phyloP scores from a whole-genome alignment of 2,329 filamentous ascomycete genomes.

The Tolypocladium capitatum region DNA sequence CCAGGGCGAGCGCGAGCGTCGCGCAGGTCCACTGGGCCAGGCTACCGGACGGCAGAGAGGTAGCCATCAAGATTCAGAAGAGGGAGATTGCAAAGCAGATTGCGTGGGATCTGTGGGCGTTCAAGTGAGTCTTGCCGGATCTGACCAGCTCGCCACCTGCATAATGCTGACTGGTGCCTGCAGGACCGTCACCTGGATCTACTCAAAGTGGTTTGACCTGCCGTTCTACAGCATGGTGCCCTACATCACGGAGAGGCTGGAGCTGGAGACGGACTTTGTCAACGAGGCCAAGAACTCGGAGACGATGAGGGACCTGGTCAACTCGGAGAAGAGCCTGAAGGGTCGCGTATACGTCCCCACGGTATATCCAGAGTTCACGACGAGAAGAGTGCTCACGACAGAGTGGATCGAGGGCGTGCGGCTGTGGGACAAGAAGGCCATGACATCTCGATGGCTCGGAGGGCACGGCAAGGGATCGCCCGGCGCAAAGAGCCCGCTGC shows the following conservation, averaged over 20 bases:
- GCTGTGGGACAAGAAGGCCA: constrained; percentile 79
- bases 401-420: constrained; percentile 96
- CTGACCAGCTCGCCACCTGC: not conserved
- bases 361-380: constrained; percentile 71
- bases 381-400: constrained; percentile 74
- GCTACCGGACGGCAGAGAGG: constrained; percentile 73
- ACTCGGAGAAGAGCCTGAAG: constrained; percentile 59
- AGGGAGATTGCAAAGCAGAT: constrained; percentile 84
- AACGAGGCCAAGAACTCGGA: constrained; percentile 85
- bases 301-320: constrained; percentile 66
- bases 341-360: constrained; percentile 79
- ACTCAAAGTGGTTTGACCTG: constrained; percentile 83
- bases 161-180: not conserved
- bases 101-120: constrained; percentile 89
- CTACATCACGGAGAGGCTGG: constrained; percentile 82
- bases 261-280: constrained; percentile 86
- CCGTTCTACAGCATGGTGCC: constrained; percentile 84
- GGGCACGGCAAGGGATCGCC: constrained; percentile 64
- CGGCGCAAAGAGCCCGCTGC: constrained; percentile 56
- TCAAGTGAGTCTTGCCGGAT: constrained; percentile 47
- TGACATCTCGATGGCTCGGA: constrained; percentile 66
- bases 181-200: constrained; percentile 67
- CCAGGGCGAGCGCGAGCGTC: constrained; percentile 72
- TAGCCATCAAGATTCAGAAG: constrained; percentile 95
- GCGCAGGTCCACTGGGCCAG: constrained; percentile 95